Evolutionary conservation across 2,329 filamentous ascomycete species (phyloP).

Genomic region (Chaetomium sp.): DNA sequence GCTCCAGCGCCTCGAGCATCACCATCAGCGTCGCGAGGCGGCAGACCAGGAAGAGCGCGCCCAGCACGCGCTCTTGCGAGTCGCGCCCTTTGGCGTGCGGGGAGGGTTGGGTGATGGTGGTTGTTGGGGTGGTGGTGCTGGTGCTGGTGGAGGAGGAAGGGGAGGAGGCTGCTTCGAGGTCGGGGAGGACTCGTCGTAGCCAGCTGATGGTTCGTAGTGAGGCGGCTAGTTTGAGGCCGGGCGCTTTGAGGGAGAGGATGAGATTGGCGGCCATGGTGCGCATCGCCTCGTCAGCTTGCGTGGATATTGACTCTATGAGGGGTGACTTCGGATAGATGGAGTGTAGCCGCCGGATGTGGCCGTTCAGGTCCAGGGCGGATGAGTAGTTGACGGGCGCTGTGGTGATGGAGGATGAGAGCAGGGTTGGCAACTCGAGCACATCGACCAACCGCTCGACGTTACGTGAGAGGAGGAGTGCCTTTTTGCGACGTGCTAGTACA

Average conservation of each 20-base stretch:
- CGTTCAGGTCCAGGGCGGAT: conserved; percentile 84
- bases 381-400: conserved; percentile 73
- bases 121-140: conserved; percentile 29
- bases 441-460: conserved; percentile 90
- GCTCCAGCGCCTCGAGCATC: conserved; percentile 81
- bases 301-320: conserved; percentile 70
- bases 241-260: conserved; percentile 73
- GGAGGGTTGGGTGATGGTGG: conserved; percentile 13
- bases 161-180: conserved; percentile 57
- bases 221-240: conserved; percentile 81
- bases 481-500: conserved; percentile 72
- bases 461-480: conserved; percentile 76
- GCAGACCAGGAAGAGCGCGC: conserved; percentile 84
- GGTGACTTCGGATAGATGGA: conserved; percentile 78
- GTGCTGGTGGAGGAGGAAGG: conserved; percentile 20
- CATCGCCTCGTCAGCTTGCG: conserved; percentile 84
- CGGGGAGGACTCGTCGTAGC: conserved; percentile 83
- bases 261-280: conserved; percentile 85
- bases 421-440: conserved; percentile 83
- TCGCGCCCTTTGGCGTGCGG: conserved; percentile 35
- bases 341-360: conserved; percentile 87
- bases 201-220: conserved; percentile 90
- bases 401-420: conserved; percentile 78
- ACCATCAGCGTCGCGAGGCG: conserved; percentile 76
- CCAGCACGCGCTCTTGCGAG: conserved; percentile 67